Evolutionary conservation across 495 filamentous ascomycete species (phyloP), one percentile per base, ranked within the genome.

Genomic region (Hyaloscypha hepaticicola): DNA sequence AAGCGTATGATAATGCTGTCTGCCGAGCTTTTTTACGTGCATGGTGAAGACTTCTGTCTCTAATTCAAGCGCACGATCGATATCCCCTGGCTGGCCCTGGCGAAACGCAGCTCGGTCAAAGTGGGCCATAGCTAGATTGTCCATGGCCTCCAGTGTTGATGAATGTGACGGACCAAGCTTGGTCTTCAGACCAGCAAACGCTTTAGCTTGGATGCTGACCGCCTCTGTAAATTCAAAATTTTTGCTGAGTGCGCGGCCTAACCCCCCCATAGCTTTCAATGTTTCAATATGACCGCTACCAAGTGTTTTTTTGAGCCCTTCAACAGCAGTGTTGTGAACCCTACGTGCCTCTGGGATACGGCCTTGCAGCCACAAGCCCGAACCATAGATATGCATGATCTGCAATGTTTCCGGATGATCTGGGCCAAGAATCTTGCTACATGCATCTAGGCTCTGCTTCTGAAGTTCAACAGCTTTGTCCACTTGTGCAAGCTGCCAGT

Each of bases 1-100:
- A 25, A 73, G 61, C 8, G 72, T 74, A 38, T 64, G 63, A 21
- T 41, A 53, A 52, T 74, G 72, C 65, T 74, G 61, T 41, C 52
- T 66, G 1, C 72, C 72, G 0, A 74, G 55, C 51, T 66, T 67
- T 27, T 70, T 45, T 45, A 50, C 53, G 41, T 69, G 69, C 59
- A 62, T 51, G 16, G 67, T 14, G 53, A 66, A 19, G 55, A 66
- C 48, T 31, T 38, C 48, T 53, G 41, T 1, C 16, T 31, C 45
- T 6, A 52, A 28, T 27, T 7, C 38, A 14, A 6, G 38, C 12
- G 38, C 38, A 6, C 19, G 5, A 14, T 55, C 59, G 3, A 62
- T 11, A 53, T 55, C 41, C 26, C 5, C 27, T 22, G 7, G 2
- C 2, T 14, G 5, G 12, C 4, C 12, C 38, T 16, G 3, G 14